Evolutionary conservation across 371 early-diverging fungal genomes (phyloP).

Genomic region (Apophysomyces elegans): DNA sequence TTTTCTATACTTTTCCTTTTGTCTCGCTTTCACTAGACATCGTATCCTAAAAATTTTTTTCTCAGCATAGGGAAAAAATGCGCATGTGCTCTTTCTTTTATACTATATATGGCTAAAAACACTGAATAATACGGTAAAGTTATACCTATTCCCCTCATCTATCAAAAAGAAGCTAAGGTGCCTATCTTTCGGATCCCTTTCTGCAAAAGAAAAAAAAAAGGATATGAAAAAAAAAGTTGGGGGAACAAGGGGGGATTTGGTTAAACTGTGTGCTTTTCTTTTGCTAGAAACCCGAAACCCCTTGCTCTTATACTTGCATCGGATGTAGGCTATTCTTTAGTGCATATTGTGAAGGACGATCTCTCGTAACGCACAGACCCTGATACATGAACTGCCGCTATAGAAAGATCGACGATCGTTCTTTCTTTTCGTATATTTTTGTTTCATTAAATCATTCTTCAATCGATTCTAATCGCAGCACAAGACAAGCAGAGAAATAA

Average conservation of each 20-base stretch:
- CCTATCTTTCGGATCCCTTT: too few species aligned
- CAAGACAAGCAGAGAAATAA: too few species aligned
- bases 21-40: background rate
- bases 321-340: background rate
- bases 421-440: background rate
- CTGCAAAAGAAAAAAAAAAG: background rate
- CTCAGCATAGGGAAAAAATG: background rate
- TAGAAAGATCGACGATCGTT: background rate
- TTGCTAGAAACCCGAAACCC: too few species aligned
- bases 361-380: slow-evolving; percentile 9
- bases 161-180: too few species aligned
- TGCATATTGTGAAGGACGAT: background rate
- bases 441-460: background rate
- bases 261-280: too few species aligned
- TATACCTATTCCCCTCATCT: background rate
- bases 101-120: background rate
- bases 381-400: background rate
- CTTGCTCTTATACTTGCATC: background rate
- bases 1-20: background rate
- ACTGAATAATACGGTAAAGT: background rate
- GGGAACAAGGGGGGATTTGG: background rate
- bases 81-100: background rate
- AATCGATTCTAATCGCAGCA: too few species aligned
- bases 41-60: background rate
- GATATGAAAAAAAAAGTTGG: background rate